These are phyloP conservation scores for Conticribra guillardii DNA, from an alignment of 108 stramenopile genomes.

Conservation along the genomic window DNA sequence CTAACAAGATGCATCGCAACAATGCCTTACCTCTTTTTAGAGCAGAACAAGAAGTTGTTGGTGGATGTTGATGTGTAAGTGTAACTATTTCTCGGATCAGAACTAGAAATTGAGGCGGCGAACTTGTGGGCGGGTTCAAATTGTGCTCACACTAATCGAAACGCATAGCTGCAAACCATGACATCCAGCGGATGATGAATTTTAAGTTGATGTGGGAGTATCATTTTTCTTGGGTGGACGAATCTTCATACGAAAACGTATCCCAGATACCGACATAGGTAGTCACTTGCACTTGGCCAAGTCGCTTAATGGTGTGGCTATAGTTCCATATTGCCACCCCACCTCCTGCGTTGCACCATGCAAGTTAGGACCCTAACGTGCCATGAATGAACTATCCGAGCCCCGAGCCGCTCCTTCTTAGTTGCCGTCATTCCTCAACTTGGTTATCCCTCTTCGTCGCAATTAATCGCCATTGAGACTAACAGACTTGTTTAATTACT, in stretches of 20 bases:
- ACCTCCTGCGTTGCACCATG: too few species aligned
- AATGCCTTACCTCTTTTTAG: slow-evolving; percentile 87
- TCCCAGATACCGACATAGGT: slow-evolving; percentile 98
- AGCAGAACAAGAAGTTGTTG: slow-evolving; percentile 97
- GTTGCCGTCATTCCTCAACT: too few species aligned
- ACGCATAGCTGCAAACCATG: slow-evolving; percentile 99
- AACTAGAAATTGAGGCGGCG: slow-evolving; percentile 88
- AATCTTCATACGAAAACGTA: slow-evolving; percentile 97
- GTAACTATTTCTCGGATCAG: slow-evolving; percentile 88
- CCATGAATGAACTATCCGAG: too few species aligned
- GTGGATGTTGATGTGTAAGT: slow-evolving; percentile 94
- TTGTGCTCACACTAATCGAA: slow-evolving; percentile 99
- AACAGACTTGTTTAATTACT: too few species aligned
- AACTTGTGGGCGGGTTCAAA: slow-evolving; percentile 99
- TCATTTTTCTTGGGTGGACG: slow-evolving; percentile 90
- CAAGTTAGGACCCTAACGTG: too few species aligned
- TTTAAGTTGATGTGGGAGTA: slow-evolving; percentile 98
- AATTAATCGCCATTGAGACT: too few species aligned
- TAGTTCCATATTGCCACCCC: too few species aligned
- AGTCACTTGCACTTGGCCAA: slow-evolving; percentile 91
- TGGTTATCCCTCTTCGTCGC: too few species aligned
- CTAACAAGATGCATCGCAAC: neutral
- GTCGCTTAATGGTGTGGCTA: slow-evolving; percentile 93
- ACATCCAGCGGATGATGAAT: slow-evolving; percentile 99
- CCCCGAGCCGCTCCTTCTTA: too few species aligned